These are phyloP conservation scores for Anastatica hierochuntica DNA, from an alignment of 345 rosid genomes.

Conservation along the genomic window DNA sequence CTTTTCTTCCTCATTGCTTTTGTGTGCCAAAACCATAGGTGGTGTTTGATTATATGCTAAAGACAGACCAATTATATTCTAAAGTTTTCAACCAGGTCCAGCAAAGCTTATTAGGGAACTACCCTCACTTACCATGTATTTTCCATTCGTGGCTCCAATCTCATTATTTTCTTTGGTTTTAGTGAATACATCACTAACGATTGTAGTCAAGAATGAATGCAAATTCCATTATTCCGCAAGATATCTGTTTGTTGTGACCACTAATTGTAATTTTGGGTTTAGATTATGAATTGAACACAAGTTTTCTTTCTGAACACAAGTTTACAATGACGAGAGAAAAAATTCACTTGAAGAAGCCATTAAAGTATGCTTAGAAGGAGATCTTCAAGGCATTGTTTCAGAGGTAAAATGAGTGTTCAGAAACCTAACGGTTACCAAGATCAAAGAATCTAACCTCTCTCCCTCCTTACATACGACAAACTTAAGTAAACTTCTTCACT, in stretches of 20 bases:
- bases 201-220: background rate
- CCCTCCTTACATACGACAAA: constrained; percentile 77
- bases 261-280: background rate
- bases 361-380: constrained; percentile 63
- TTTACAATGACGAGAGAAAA: constrained; percentile 56
- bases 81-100: constrained; percentile 88
- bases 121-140: constrained; percentile 67
- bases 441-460: constrained; percentile 76
- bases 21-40: constrained; percentile 33
- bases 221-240: background rate
- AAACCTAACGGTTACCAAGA: constrained; percentile 61
- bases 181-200: too few species aligned
- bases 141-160: too few species aligned
- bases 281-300: constrained; percentile 15
- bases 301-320: constrained; percentile 82
- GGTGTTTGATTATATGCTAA: constrained; percentile 45
- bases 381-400: constrained; percentile 72
- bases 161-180: background rate
- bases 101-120: constrained; percentile 57
- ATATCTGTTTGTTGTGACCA: too few species aligned
- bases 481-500: constrained; percentile 39
- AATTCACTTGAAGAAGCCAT: constrained; percentile 85
- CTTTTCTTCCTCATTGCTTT: background rate
- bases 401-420: constrained; percentile 71
- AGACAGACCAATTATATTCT: constrained; percentile 68